Evolutionary conservation across 2,329 filamentous ascomycete genomes (phyloP).

Genomic region (Phaeomoniella chlamydospora): DNA sequence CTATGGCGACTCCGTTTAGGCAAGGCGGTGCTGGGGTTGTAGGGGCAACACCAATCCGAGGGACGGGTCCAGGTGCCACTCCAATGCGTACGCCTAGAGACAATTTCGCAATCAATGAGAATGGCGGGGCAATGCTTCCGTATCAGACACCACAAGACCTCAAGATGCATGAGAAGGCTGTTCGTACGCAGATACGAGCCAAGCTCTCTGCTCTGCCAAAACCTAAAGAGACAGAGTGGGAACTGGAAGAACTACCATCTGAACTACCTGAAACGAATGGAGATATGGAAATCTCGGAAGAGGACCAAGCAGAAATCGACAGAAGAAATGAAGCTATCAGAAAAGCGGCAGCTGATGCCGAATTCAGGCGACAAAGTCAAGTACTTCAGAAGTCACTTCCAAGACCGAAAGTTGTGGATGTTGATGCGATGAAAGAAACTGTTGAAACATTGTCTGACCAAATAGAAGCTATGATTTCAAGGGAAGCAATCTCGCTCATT

Average conservation of each 20-base stretch:
- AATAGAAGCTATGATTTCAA: conserved; percentile 54
- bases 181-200: conserved; percentile 49
- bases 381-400: conserved; percentile 80
- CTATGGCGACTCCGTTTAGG: conserved; percentile 77
- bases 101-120: conserved; percentile 68
- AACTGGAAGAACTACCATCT: conserved; percentile 72
- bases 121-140: conserved; percentile 49
- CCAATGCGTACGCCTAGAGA: conserved; percentile 82
- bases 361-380: conserved; percentile 73
- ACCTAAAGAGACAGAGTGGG: conserved; percentile 88
- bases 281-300: conserved; percentile 40
- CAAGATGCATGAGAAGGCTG: conserved; percentile 52
- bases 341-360: conserved; percentile 51
- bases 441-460: conserved; percentile 48
- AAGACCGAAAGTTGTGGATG: conserved; percentile 58
- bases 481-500: conserved; percentile 66
- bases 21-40: conserved; percentile 43
- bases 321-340: conserved; percentile 46
- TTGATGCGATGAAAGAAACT: conserved; percentile 50
- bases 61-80: conserved; percentile 55
- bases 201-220: conserved; percentile 69
- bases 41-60: conserved; percentile 48
- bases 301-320: conserved; percentile 62
- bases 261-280: conserved; percentile 50
- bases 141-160: conserved; percentile 66